Percentiles rank a stretch among this genome's conserved stretches.
Evolutionary conservation across 306 rosid species (phyloP).

Genomic region (Arachis stenosperma): DNA sequence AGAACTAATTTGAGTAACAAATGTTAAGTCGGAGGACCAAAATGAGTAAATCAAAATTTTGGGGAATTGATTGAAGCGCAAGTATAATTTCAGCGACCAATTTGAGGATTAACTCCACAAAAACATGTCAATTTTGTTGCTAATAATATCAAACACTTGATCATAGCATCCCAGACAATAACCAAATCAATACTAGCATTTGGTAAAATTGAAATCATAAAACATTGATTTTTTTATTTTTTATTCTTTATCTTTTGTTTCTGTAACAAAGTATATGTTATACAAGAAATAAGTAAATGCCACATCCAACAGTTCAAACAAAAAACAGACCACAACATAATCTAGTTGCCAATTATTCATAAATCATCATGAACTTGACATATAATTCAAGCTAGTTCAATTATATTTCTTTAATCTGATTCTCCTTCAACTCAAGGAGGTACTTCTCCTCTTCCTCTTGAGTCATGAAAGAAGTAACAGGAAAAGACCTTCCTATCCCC

Average conservation of each 20-base stretch:
- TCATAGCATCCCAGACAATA: slow-evolving; percentile 6
- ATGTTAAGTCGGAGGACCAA: too few relatives aligned
- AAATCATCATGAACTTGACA: not conserved
- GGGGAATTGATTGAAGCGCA: too few relatives aligned
- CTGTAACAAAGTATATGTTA: slow-evolving; percentile 10
- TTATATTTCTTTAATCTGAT: slow-evolving; percentile 1
- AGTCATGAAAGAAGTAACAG: slow-evolving; percentile 63
- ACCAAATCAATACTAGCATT: not conserved
- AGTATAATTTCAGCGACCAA: too few relatives aligned
- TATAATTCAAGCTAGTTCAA: not conserved
- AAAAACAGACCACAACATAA: not conserved
- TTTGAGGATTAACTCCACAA: too few relatives aligned
- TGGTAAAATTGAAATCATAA: not conserved
- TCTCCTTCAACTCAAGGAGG: slow-evolving; percentile 6
- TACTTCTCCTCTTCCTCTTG: slow-evolving; percentile 56
- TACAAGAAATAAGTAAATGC: not conserved
- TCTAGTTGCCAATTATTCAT: slow-evolving; percentile 14
- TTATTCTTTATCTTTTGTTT: not conserved
- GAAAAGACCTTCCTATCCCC: slow-evolving; percentile 80
- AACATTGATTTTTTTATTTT: not conserved
- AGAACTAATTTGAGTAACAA: too few relatives aligned
- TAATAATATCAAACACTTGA: not conserved
- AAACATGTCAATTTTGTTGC: too few relatives aligned
- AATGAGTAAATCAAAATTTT: too few relatives aligned
- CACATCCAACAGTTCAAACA: slow-evolving; percentile 16